Evolutionary conservation across 1,139 yeast genomes (phyloP).

Genomic region (Wickerhamomyces sp.): DNA sequence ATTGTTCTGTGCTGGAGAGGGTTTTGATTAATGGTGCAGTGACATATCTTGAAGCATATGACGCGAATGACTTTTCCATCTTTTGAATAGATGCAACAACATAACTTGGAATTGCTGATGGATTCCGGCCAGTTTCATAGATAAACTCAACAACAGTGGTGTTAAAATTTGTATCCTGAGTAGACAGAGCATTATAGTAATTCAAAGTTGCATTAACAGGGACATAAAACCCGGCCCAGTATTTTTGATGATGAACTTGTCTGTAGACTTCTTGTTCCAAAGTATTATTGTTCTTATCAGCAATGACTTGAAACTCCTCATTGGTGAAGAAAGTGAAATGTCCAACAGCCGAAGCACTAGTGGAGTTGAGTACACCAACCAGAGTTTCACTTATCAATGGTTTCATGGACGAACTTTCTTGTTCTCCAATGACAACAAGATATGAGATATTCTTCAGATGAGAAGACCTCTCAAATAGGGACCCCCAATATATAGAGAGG

Average conservation of each 20-base stretch:
- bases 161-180: conserved; percentile 24
- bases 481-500: conserved; percentile 55
- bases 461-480: conserved; percentile 37
- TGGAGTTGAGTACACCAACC: conserved; percentile 5
- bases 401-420: not conserved
- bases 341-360: conserved; percentile 9
- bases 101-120: conserved; percentile 32
- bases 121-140: conserved; percentile 45
- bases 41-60: conserved; percentile 4
- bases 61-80: conserved; percentile 22
- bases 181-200: conserved; percentile 28
- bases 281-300: conserved; percentile 10
- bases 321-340: conserved; percentile 9
- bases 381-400: conserved; percentile 9
- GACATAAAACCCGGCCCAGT: conserved; percentile 45
- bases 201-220: conserved; percentile 32
- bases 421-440: conserved; percentile 42
- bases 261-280: conserved; percentile 15
- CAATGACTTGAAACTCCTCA: conserved; percentile 4
- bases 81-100: conserved; percentile 30
- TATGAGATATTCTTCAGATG: conserved; percentile 38
- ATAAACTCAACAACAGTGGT: conserved; percentile 24
- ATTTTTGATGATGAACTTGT: conserved; percentile 38
- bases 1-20: conserved; percentile 40
- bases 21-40: conserved; percentile 6